Conservation (phyloP, 1,284 basidiomycete species). For the Lignosus rhinocerotis region DNA sequence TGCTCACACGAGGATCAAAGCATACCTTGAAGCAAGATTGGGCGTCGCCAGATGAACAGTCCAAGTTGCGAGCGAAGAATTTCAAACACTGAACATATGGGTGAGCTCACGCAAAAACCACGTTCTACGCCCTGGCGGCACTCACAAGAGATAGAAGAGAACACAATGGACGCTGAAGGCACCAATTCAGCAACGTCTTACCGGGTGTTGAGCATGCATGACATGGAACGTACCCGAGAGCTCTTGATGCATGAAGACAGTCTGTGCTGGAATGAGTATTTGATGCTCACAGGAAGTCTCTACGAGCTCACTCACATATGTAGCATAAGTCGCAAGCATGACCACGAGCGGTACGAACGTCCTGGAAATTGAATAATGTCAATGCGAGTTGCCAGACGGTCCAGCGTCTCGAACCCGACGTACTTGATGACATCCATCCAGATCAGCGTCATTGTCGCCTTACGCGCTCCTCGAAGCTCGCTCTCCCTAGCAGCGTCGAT, state of each 20-base stretch:
- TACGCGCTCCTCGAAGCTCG: conserved; percentile 6
- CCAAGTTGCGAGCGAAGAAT: conserved; percentile 33
- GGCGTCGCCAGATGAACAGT: conserved; percentile 30
- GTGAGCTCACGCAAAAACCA: neutral
- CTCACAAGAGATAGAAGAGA: conserved; percentile 39
- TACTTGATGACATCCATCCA: conserved; percentile 8
- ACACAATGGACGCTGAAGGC: conserved; percentile 35
- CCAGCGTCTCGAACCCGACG: neutral
- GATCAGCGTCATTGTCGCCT: conserved; percentile 5
- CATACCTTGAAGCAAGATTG: conserved; percentile 29
- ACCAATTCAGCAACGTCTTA: neutral
- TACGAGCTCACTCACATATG: conserved; percentile 39
- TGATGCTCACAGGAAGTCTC: neutral
- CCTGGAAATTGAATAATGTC: neutral
- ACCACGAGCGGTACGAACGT: conserved; percentile 56
- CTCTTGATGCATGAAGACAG: conserved; percentile 31
- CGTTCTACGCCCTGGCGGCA: neutral
- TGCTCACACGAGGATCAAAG: neutral
- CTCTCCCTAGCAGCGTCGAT: neutral
- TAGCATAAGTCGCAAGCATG: conserved; percentile 68
- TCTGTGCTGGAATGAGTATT: conserved; percentile 25
- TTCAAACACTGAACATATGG: conserved; percentile 32
- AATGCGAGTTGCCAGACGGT: too few species aligned
- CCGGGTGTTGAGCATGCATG: neutral
- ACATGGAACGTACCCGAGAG: conserved; percentile 32